Percentiles rank a stretch among this genome's conserved stretches.
Conservation (phyloP, 2,329 filamentous ascomycete species). For the Aureobasidium leucospermi region DNA sequence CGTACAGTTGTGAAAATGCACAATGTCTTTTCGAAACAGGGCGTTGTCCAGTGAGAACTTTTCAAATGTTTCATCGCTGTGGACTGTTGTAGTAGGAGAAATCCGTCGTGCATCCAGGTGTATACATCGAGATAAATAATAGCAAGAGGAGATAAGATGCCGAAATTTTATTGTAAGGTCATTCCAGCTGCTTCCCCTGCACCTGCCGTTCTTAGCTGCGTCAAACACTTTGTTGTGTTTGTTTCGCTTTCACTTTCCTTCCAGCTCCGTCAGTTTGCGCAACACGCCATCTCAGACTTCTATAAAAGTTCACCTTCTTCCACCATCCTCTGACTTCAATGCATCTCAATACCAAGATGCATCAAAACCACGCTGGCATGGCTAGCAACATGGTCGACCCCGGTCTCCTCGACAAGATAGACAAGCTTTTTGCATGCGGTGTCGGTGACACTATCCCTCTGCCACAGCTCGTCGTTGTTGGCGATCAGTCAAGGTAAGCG, state of each 20-base stretch:
- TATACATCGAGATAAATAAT: no score
- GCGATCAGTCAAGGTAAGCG: slow-evolving; percentile 43
- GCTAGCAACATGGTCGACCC: slow-evolving; percentile 7
- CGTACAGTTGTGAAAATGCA: no score
- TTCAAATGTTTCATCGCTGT: no score
- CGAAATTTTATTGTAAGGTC: not conserved
- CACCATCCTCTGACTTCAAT: not conserved
- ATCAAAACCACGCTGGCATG: not conserved
- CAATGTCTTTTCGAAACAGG: no score
- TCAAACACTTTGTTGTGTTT: not conserved
- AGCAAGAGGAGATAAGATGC: not conserved
- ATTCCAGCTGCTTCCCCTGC: not conserved
- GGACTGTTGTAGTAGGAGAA: no score
- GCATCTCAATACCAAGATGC: not conserved
- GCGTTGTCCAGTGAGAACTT: no score
- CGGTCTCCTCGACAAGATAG: slow-evolving; percentile 46
- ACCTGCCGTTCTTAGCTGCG: not conserved
- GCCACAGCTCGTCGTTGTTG: slow-evolving; percentile 46
- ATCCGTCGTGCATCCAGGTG: no score
- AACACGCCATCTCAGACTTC: not conserved
- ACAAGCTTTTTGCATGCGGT: slow-evolving; percentile 45
- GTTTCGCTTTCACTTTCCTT: not conserved
- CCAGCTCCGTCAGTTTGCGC: not conserved
- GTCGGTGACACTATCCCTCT: slow-evolving; percentile 27
- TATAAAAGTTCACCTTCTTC: not conserved